Percentiles rank a stretch among this genome's conserved stretches.
Evolutionary conservation across 2,329 filamentous ascomycete genomes (phyloP).

Genomic region (Didymella arachidicola): DNA sequence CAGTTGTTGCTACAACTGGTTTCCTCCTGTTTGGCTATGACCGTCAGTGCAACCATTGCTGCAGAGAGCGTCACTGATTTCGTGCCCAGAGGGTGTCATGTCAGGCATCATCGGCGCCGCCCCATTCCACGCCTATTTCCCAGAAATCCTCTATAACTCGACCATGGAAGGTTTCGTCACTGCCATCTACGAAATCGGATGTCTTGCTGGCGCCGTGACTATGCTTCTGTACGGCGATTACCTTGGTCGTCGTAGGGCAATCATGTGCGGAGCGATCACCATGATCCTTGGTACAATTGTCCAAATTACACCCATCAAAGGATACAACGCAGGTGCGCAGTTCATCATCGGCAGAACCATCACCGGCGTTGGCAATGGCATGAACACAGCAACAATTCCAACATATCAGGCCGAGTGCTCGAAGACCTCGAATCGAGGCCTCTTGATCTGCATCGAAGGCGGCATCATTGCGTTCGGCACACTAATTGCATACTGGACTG

Average conservation of each 20-base stretch:
- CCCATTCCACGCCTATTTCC: conserved; percentile 49
- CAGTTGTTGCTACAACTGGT: conserved; percentile 41
- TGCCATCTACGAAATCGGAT: conserved; percentile 63
- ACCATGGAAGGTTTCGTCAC: conserved; percentile 62
- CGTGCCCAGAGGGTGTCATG: conserved; percentile 47
- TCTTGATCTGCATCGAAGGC: conserved; percentile 67
- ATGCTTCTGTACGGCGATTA: conserved; percentile 51
- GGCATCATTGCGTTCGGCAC: conserved; percentile 62
- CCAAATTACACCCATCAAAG: conserved; percentile 48
- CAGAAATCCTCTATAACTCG: conserved; percentile 51
- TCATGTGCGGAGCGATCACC: conserved; percentile 53
- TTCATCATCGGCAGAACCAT: conserved; percentile 62
- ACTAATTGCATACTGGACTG: conserved; percentile 60
- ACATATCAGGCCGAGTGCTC: conserved; percentile 64
- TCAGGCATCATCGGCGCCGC: conserved; percentile 48
- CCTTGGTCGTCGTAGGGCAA: conserved; percentile 54
- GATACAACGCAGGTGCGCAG: conserved; percentile 53
- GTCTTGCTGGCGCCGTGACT: conserved; percentile 52
- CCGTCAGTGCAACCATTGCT: conserved; percentile 26
- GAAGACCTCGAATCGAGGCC: conserved; percentile 64
- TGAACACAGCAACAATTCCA: conserved; percentile 64
- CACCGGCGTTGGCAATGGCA: conserved; percentile 63
- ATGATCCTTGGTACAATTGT: conserved; percentile 57
- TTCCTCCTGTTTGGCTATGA: conserved; percentile 47
- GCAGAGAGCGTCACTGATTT: background rate